Evolutionary conservation across 1,284 basidiomycete species (phyloP), one percentile per base, ranked within the genome.

Genomic region (Apiotrichum sp.): DNA sequence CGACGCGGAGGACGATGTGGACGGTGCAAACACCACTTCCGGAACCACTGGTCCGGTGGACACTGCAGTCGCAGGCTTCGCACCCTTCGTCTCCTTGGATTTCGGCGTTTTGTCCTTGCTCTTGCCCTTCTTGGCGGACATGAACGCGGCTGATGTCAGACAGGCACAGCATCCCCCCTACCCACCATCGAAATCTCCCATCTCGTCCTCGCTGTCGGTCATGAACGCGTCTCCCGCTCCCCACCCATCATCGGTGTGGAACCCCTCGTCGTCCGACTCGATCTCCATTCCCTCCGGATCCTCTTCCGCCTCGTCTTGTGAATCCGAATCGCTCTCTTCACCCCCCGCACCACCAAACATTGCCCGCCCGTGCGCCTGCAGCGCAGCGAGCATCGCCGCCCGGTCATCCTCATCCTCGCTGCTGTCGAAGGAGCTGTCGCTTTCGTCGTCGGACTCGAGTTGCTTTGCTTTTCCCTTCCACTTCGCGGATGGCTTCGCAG

Each of bases 301-400:
- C 22, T 22, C 22, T 31, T 60, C 57, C 1, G 51, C 56, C n/a
- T 61, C 64, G 13, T 59, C 62, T 13, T 22, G 22, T 22, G 22
- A 22, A 22, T 22, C 22, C 22, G 22, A 22, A 22, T 47, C 36
- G 40, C 44, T 16, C 34, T 62, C 67, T 46, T 69, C 70, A 5
- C 57, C 65, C 5, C 56, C 57, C 7, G 42, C 41, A 50, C 50
- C 59, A 4, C 44, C 38, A 10, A 77, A 62, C 66, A 77, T 69
- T 2, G 70, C 64, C 32, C 69, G 58, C 16, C 66, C 63, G 53
- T 73, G 74, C 6, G 75, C 76, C 59, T 76, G 64, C 2, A 77
- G 66, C 2, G 67, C 68, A 13, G 70, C 73, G 7, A 77, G 63
- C 73, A 75, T 75, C 1, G 69, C 65, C 3, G 64, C 60, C 41